Percentiles rank a stretch among this genome's conserved stretches.
phyloP scores from a whole-genome alignment of 2,329 filamentous ascomycete species.

The Scedosporium apiospermum region DNA sequence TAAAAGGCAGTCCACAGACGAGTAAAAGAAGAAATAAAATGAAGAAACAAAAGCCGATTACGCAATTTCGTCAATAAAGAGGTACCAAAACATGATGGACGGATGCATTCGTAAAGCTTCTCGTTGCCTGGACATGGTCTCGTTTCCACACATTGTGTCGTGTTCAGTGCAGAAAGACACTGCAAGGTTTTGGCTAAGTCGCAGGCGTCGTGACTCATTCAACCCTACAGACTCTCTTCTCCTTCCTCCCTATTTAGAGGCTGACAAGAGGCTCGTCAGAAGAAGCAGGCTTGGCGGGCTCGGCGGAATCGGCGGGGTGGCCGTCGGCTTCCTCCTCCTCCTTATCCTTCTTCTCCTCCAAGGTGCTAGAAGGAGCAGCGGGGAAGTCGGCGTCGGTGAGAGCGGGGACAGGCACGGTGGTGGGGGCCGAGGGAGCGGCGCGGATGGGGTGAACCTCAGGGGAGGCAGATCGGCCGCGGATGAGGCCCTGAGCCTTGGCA shows the following conservation, averaged over 20 bases:
- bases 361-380: neutral
- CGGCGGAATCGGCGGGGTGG: neutral
- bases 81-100: constrained; percentile 1
- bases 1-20: neutral
- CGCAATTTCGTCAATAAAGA: constrained; percentile 5
- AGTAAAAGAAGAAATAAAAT: neutral
- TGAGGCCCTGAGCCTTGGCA: constrained; percentile 55
- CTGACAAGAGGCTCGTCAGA: constrained; percentile 1
- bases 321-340: neutral
- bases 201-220: neutral
- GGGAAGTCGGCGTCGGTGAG: constrained; percentile 15
- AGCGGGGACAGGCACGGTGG: constrained; percentile 19
- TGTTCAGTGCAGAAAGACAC: neutral
- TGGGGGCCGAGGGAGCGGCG: constrained; percentile 23
- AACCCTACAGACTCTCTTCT: neutral
- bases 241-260: neutral
- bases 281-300: neutral
- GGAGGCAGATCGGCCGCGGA: constrained; percentile 39
- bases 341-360: neutral
- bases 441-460: constrained; percentile 27
- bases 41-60: neutral
- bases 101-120: constrained; percentile 5
- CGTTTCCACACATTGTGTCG: constrained; percentile 1
- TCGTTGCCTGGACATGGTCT: constrained; percentile 1
- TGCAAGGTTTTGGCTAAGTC: neutral